Base-by-base conservation (phyloP, 1,139 yeast genomes). In the Taphrina confusa region DNA sequence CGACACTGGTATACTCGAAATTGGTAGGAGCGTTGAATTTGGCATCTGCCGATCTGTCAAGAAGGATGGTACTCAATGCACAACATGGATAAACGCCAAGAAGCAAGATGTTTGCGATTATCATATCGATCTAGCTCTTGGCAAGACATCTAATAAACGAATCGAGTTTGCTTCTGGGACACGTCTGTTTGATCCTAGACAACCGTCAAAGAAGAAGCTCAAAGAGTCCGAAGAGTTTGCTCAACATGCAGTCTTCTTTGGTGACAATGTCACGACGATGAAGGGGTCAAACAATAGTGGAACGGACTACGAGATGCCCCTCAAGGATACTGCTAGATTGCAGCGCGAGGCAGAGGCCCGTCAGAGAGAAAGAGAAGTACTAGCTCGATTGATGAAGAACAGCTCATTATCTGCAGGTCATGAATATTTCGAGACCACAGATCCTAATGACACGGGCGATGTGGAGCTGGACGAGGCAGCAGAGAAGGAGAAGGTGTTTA, bases 1-100 rank as follows among this genome's bases (percentile, higher is more conserved):
- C 37, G 76, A 81, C 60, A 76, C 81, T 37, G 49, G 49, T 16
- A 73, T 91, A 2, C 62, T 90, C 16, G 94, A 87, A 67, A 76
- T 92, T 45, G 98, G 96, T 0, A 74, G 78, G 33, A 76, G 89
- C n/a, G 77, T 80, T 61, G 82, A 89, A 68, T 79, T 85, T 60
- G 95, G 88, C 0, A 75, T 75, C 61, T 92, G 98, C 70, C 71
- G 74, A n/a, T 78, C 82, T 1, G 68, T 76, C 0, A 70, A 73
- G 18, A 72, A 73, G 25, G 80, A 77, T 51, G 82, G 83, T 6
- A 69, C 72, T 0, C 68, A 71, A 2, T 91, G 97, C 72, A 74
- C 74, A 9, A 75, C 79, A 12, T 83, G 87, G 60, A 79, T 89
- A 8, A 82, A 89, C 68, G 72, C 71, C 31, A 72, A 77, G 11